Evolutionary conservation across 805 yeast species (phyloP).

Genomic region (Candida ulmi): DNA sequence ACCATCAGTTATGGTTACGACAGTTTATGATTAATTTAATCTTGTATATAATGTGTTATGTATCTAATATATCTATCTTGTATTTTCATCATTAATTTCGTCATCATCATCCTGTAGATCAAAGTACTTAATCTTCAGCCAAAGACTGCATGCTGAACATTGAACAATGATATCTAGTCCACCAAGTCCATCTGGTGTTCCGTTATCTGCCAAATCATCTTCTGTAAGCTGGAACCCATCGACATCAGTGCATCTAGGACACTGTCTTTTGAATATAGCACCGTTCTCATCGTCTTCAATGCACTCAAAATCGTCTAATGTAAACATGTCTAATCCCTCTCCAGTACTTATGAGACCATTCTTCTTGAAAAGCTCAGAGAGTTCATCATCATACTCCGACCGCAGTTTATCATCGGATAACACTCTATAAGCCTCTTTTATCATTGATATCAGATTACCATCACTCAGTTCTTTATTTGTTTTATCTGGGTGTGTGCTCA

Average conservation of each 20-base stretch:
- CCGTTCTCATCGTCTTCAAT: conserved; percentile 31
- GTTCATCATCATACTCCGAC: conserved; percentile 44
- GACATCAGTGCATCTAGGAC: conserved; percentile 59
- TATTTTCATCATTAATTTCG: background rate
- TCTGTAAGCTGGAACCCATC: conserved; percentile 59
- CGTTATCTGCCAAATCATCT: conserved; percentile 49
- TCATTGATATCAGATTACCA: conserved; percentile 31
- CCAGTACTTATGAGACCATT: conserved; percentile 38
- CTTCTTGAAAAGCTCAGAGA: conserved; percentile 28
- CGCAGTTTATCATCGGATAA: conserved; percentile 39
- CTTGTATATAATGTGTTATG: too few relatives aligned
- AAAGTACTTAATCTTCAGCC: conserved; percentile 72
- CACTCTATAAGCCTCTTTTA: conserved; percentile 61
- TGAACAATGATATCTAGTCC: conserved; percentile 69
- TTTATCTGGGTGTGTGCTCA: conserved; percentile 81
- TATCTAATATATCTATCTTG: too few relatives aligned
- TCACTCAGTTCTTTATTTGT: conserved; percentile 10
- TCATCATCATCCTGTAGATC: conserved; percentile 33
- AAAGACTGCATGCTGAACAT: conserved; percentile 78
- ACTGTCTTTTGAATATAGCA: conserved; percentile 39
- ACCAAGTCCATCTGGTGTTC: conserved; percentile 40
- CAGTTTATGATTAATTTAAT: too few relatives aligned
- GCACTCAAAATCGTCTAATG: conserved; percentile 54
- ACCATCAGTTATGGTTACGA: too few relatives aligned
- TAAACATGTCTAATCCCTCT: conserved; percentile 64